Percentiles rank a stretch among this genome's conserved stretches.
Evolutionary conservation across 2,329 filamentous ascomycete species (phyloP).

Genomic region (Thermomyces lanuginosus): DNA sequence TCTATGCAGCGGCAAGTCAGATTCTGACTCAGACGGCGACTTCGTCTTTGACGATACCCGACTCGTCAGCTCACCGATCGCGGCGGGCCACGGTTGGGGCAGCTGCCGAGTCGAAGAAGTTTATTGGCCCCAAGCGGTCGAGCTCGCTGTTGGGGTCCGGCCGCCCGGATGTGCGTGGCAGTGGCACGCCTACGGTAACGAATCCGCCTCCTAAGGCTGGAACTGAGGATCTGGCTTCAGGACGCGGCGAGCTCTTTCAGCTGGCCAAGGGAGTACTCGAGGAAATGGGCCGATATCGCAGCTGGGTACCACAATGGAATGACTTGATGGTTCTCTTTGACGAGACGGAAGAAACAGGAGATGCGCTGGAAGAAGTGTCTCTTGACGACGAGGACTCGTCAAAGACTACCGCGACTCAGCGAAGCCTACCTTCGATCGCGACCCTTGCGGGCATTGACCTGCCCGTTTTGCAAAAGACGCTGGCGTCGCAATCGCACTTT

Average conservation of each 20-base stretch:
- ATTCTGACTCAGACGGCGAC: conserved; percentile 28
- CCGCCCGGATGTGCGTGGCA: no score
- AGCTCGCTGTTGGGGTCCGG: conserved; percentile 24
- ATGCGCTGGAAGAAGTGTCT: conserved; percentile 20
- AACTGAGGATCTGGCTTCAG: conserved; percentile 65
- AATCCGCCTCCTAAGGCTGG: conserved; percentile 35
- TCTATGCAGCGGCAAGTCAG: conserved; percentile 28
- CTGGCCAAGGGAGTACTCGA: conserved; percentile 68
- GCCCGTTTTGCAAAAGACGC: conserved; percentile 42
- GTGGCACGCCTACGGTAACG: conserved; percentile 21
- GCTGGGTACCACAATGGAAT: conserved; percentile 65
- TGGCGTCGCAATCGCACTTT: conserved; percentile 47
- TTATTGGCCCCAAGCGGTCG: conserved; percentile 23
- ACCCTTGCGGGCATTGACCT: conserved; percentile 36
- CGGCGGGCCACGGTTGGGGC: conserved; percentile 11
- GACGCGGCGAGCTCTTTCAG: conserved; percentile 64
- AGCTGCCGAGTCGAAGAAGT: conserved; percentile 12
- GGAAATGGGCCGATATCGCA: conserved; percentile 50
- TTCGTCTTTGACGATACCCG: conserved; percentile 19
- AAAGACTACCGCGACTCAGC: no score
- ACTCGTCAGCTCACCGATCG: conserved; percentile 19
- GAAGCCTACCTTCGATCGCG: no score
- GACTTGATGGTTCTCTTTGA: conserved; percentile 33
- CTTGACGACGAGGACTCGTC: conserved; percentile 14
- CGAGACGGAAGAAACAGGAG: conserved; percentile 13